Conservation (phyloP, 306 rosid species). For the Datisca glomerata region DNA sequence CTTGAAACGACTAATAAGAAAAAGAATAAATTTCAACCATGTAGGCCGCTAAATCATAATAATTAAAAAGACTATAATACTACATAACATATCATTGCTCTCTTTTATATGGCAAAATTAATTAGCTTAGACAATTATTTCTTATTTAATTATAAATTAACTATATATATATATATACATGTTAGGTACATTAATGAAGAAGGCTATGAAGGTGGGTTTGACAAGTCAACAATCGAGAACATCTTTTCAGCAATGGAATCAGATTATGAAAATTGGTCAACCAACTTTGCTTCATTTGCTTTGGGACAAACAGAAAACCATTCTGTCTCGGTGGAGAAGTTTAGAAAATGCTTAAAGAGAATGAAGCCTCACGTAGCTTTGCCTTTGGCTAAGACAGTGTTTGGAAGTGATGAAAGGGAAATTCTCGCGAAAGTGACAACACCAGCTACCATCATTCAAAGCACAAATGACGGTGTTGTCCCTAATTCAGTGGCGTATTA, state of each 20-base stretch:
- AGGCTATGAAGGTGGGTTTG: slow-evolving; percentile 73
- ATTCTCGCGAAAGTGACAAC: slow-evolving; percentile 50
- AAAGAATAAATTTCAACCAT: no score
- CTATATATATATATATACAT: no score
- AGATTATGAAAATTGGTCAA: slow-evolving; percentile 49
- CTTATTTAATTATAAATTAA: no score
- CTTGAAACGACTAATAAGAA: no score
- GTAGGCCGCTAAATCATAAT: no score
- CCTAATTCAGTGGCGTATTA: slow-evolving; percentile 47
- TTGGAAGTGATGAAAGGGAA: slow-evolving; percentile 48
- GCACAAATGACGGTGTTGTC: slow-evolving; percentile 37
- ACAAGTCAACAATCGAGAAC: slow-evolving; percentile 36
- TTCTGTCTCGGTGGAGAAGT: slow-evolving; percentile 36
- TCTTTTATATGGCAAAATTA: no score
- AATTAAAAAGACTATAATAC: no score
- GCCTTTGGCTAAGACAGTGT: slow-evolving; percentile 53
- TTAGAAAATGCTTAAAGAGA: slow-evolving; percentile 29
- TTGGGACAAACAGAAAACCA: slow-evolving; percentile 53
- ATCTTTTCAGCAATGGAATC: slow-evolving; percentile 39
- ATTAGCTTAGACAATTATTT: no score
- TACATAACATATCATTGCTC: no score
- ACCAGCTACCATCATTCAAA: slow-evolving; percentile 68
- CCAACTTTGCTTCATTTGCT: slow-evolving; percentile 25
- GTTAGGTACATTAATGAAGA: slow-evolving; percentile 52
- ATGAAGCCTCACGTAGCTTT: slow-evolving; percentile 46